These are phyloP conservation scores for Ziziphus jujuba DNA, from an alignment of 306 rosid genomes.

Conservation along the genomic window DNA sequence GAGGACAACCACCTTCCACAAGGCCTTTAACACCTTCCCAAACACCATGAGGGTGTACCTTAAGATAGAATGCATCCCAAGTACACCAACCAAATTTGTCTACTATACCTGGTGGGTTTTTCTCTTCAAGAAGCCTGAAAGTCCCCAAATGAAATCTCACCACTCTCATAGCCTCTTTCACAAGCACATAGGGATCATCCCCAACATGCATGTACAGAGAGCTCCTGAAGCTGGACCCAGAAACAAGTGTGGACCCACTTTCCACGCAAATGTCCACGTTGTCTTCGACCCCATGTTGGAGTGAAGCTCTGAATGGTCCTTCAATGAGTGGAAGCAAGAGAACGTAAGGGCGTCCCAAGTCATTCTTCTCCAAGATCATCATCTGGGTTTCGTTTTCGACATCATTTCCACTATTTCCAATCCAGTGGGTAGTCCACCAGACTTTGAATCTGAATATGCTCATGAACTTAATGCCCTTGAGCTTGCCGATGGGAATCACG, in stretches of 20 bases:
- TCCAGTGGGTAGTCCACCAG: slow-evolving; percentile 83
- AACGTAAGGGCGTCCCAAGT: slow-evolving; percentile 45
- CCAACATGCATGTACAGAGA: slow-evolving; percentile 56
- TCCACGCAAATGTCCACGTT: slow-evolving; percentile 54
- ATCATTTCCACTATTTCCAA: slow-evolving; percentile 46
- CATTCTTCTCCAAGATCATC: slow-evolving; percentile 42
- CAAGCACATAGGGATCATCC: slow-evolving; percentile 45
- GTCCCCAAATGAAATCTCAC: slow-evolving; percentile 50
- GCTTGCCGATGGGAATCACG: slow-evolving; percentile 47
- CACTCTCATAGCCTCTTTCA: slow-evolving; percentile 47
- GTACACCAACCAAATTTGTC: slow-evolving; percentile 86
- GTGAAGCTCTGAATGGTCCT: slow-evolving; percentile 52
- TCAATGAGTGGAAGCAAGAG: slow-evolving; percentile 63
- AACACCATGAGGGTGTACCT: slow-evolving; percentile 56
- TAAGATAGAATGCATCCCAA: slow-evolving; percentile 78
- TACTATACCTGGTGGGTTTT: slow-evolving; percentile 46
- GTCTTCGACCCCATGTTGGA: slow-evolving; percentile 37
- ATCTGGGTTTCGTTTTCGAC: slow-evolving; percentile 62
- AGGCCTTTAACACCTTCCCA: slow-evolving; percentile 50
- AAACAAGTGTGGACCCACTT: slow-evolving; percentile 63
- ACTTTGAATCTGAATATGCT: slow-evolving; percentile 71
- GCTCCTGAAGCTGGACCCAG: slow-evolving; percentile 37
- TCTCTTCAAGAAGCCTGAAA: slow-evolving; percentile 60
- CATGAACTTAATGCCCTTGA: slow-evolving; percentile 40
- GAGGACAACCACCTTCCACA: slow-evolving; percentile 68